Base-by-base conservation (phyloP, 139 green algal species). In the Coccomyxa sp. region DNA sequence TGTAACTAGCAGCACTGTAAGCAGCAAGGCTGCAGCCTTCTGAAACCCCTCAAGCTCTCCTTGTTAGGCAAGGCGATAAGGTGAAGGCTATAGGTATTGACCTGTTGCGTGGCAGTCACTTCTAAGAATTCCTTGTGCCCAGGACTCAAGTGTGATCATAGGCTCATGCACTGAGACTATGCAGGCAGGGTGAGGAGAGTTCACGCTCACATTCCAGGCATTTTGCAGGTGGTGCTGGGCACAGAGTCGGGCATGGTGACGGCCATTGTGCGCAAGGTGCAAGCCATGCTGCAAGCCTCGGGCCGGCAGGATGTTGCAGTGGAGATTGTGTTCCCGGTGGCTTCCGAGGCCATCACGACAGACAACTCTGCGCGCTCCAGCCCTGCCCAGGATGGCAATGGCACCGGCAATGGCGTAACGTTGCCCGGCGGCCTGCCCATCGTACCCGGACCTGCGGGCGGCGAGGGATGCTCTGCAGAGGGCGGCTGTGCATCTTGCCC, bases 201-300 rank as follows among this genome's bases (percentile, higher is more conserved):
- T n/a, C n/a, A n/a, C n/a, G n/a, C n/a, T n/a, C n/a, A n/a, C n/a
- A n/a, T n/a, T n/a, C n/a, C n/a, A n/a, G n/a, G n/a, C n/a, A n/a
- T n/a, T 69, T 85, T 98, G 55, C 86, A 92, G 85, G 97, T 99
- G 83, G 93, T 99, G 73, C 89, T 99, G 80, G 96, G 96, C 68
- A 99, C 96, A 7, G 96, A 99, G 89, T 86, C 91, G 2, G 96
- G 96, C 73, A 99, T 99, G 96, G 90, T 99, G 73, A 99, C 96
- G 2, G 90, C 83, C 76, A 98, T 99, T 79, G 96, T 99, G 82
- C 84, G 91, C 68, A 90, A 89, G 81, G 94, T 95, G 79, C 91
- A 96, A 81, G 78, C 40, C 31, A 84, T 93, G 90, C 82, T 96
- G 77, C 64, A 39, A 0, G 71, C 74, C 18, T 70, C 88, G 33